Evolutionary conservation across 768 basidiomycete genomes (phyloP), one percentile per base, ranked within the genome.

Genomic region (Cyclocybe cylindracea): DNA sequence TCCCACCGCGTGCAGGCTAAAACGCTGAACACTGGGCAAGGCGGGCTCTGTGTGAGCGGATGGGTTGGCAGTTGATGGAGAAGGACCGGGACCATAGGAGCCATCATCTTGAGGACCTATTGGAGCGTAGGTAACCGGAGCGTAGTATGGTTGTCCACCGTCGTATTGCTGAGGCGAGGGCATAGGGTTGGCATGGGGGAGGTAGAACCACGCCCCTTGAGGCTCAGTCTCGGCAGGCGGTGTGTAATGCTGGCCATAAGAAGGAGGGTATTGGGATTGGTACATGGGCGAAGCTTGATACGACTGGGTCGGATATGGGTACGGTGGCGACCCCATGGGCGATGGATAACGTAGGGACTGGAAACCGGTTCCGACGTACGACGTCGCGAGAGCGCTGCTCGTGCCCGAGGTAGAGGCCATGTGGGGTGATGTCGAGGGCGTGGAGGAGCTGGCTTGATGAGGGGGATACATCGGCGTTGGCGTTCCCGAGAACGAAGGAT

Each of bases 131-230:
- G 61, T 57, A 44, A 66, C 55, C 3, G 64, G 69, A 1, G 58
- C 59, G 19, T 66, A 71, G 54, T 73, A 75, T 14, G 68, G 56
- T 10, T 57, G 57, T 4, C 59, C 53, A 2, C 53, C 52, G 4
- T 70, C 70, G 33, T 70, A 68, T 13, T 66, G 69, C 34, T 60
- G 66, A 4, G 46, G 54, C 14, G 34, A 55, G 35, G 55, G 50
- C 14, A 56, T 36, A 11, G 66, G 31, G 1, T 67, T 19, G 46
- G 64, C 55, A 47, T 68, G 66, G 36, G 73, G 72, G 16, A 79
- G 59, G 54, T 82, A 83, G 74, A 78, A 85, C 80, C 80, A 83
- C 2, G 71, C 65, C n/a, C 74, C 75, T 53, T 71, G 77, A n/a
- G 65, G 65, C 5, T 78, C 79, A n/a, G 65, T 61, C 4, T 72